phyloP scores from a whole-genome alignment of 371 early-diverging fungal species.

The Mycotypha africana region DNA sequence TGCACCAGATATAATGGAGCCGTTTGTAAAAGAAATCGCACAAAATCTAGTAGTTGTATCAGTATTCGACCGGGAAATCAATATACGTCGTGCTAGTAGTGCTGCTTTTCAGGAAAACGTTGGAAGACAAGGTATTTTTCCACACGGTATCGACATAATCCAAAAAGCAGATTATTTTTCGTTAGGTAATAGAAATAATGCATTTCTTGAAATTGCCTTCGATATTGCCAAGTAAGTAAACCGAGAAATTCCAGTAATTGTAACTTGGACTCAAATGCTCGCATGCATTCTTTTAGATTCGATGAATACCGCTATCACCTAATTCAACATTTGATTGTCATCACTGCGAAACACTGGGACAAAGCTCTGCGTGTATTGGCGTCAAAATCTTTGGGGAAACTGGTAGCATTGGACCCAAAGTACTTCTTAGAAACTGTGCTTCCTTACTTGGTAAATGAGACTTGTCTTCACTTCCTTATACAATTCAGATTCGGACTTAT shows the following conservation, averaged over 20 bases:
- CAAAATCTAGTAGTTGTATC: constrained; percentile 72
- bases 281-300: constrained; percentile 41
- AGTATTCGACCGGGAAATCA: constrained; percentile 90
- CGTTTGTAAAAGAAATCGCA: constrained; percentile 61
- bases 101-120: constrained; percentile 98
- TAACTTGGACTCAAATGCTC: too few relatives aligned
- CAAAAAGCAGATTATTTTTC: constrained; percentile 89
- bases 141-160: constrained; percentile 91
- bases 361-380: constrained; percentile 70
- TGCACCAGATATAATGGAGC: constrained; percentile 61
- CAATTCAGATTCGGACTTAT: neutral
- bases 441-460: constrained; percentile 26
- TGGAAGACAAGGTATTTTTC: constrained; percentile 89
- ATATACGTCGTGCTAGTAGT: constrained; percentile 90
- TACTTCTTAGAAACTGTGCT: constrained; percentile 51
- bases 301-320: constrained; percentile 67
- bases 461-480: neutral
- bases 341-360: constrained; percentile 85
- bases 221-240: constrained; percentile 74
- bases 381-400: constrained; percentile 59
- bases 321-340: constrained; percentile 61
- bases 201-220: constrained; percentile 62
- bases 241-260: too few relatives aligned
- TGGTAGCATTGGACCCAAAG: constrained; percentile 55
- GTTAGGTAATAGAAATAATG: constrained; percentile 76